Base-by-base conservation (phyloP, 306 rosid genomes). In the Trifolium pratense region DNA sequence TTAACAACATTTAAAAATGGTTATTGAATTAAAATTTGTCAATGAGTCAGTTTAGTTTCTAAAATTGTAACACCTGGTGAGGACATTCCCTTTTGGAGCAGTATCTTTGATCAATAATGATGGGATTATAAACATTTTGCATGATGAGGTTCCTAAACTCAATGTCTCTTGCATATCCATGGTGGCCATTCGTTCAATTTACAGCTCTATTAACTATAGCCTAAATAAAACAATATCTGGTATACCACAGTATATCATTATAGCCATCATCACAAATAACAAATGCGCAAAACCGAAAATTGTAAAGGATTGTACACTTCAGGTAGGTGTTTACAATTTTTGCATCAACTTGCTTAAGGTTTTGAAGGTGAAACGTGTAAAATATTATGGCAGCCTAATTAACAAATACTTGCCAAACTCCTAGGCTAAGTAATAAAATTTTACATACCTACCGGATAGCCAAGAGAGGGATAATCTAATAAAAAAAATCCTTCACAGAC, bases 51-150 rank as follows among this genome's bases (percentile, higher is more conserved):
- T n/a, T n/a, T n/a, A n/a, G n/a, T n/a, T n/a, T n/a, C n/a, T n/a
- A n/a, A n/a, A n/a, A n/a, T n/a, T n/a, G n/a, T n/a, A n/a, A n/a
- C n/a, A n/a, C 81, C 71, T 71, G 68, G 48, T 70, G 59, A 75
- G 83, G 79, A 29, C 86, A 79, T 12, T 13, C 21, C 5, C 7
- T 2, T 6, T 48, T 20, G 1, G 83, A 53, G 37, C 84, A 83
- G 66, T 83, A 79, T 32, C 63, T 75, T 71, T 83, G 86, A 66
- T 83, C 84, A 58, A 83, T 75, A 36, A 83, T 79, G 29, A 83
- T 79, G 64, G 86, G 86, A 61, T 83, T 75, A 20, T 66, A 32
- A 25, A 62, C 79, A 83, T 75, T 79, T 10, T 71, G 37, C 86
- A 83, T 83, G 25, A 75, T 71, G 26, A 83, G 83, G 29, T 79